phyloP scores from a whole-genome alignment of 768 basidiomycete species.

The Lactarius quietus region DNA sequence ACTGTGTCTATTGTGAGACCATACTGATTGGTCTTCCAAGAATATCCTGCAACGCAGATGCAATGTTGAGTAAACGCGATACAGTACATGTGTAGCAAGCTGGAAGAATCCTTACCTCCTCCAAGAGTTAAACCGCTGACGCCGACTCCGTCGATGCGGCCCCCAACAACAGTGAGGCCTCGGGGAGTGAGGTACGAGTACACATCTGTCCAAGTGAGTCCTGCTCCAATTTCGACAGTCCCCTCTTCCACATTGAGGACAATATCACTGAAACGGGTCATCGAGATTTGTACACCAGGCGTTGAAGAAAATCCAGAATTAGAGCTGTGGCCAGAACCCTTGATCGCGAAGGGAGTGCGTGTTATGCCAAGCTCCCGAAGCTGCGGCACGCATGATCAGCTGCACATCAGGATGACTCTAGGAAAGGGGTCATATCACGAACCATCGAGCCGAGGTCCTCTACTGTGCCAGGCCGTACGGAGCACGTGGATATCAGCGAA shows the following conservation, averaged over 20 bases:
- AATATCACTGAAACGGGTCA: background rate
- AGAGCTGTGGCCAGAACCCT: background rate
- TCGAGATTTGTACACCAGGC: slow-evolving; percentile 1
- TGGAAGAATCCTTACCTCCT: background rate
- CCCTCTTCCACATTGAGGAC: background rate
- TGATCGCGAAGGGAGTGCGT: slow-evolving; percentile 1
- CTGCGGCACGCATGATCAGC: background rate
- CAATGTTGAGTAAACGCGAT: background rate
- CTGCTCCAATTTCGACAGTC: background rate
- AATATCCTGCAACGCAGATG: background rate
- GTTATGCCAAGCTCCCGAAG: background rate
- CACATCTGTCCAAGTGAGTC: background rate
- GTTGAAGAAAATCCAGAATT: slow-evolving; percentile 11
- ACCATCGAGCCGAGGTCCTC: slow-evolving; percentile 1
- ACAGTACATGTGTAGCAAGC: background rate
- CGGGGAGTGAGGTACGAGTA: background rate
- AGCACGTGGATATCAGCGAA: slow-evolving; percentile 1
- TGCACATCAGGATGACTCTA: background rate
- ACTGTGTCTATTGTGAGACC: slow-evolving; percentile 25
- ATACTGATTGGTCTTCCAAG: slow-evolving; percentile 24
- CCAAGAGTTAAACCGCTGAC: background rate
- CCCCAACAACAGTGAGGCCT: background rate
- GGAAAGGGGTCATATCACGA: background rate
- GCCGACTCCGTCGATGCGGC: background rate
- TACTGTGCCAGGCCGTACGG: slow-evolving; percentile 2